Conservation (phyloP, 139 green algal species). For the Coelastrella sp. region DNA sequence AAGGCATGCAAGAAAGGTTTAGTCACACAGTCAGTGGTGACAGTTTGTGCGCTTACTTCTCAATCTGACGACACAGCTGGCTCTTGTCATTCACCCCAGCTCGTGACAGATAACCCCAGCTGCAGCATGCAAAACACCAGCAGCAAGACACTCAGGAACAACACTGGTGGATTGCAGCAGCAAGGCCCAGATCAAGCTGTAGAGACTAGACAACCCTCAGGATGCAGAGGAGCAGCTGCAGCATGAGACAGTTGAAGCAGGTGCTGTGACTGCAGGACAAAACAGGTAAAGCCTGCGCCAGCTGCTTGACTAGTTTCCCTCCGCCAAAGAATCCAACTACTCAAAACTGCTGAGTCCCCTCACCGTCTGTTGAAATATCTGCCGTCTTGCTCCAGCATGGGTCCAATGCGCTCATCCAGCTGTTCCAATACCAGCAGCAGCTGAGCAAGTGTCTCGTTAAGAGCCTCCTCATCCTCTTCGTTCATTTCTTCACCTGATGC, state of each 20-base stretch:
- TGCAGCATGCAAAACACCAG: slow-evolving; percentile 23
- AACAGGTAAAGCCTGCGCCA: too few relatives aligned
- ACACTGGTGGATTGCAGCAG: background rate
- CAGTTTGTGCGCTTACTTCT: slow-evolving; percentile 88
- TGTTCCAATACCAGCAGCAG: slow-evolving; percentile 90
- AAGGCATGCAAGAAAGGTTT: background rate
- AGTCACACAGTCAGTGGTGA: background rate
- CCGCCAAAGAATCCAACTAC: too few relatives aligned
- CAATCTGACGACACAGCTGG: slow-evolving; percentile 94
- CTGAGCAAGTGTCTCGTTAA: slow-evolving; percentile 86
- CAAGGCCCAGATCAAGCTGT: background rate
- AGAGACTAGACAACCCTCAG: background rate
- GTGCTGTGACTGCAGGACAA: too few relatives aligned
- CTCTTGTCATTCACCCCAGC: slow-evolving; percentile 97
- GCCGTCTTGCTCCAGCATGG: slow-evolving; percentile 89
- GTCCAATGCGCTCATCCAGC: slow-evolving; percentile 88
- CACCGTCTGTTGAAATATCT: slow-evolving; percentile 83
- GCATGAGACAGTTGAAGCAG: background rate
- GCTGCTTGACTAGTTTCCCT: too few relatives aligned
- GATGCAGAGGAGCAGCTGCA: slow-evolving; percentile 7
- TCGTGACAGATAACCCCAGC: slow-evolving; percentile 93
- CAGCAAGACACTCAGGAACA: too few relatives aligned
- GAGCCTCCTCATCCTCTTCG: slow-evolving; percentile 59
- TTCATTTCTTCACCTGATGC: background rate
- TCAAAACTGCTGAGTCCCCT: too few relatives aligned